Evolutionary conservation across 768 basidiomycete genomes (phyloP).

Genomic region (Grammothele lineata): DNA sequence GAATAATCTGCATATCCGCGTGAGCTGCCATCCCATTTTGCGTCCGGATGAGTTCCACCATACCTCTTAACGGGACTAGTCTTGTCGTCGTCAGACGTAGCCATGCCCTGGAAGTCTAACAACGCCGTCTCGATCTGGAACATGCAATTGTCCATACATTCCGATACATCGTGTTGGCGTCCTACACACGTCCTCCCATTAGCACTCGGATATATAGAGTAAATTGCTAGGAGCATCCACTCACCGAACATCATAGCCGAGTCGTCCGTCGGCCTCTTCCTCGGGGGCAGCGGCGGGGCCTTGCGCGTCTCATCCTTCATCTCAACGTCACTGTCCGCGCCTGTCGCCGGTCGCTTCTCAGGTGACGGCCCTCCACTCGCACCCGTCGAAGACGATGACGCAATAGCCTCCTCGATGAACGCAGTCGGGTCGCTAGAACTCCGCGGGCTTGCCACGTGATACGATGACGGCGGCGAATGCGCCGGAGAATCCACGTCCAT

Average conservation of each 20-base stretch:
- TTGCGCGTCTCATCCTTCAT: conserved; percentile 27
- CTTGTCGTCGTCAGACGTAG: conserved; percentile 47
- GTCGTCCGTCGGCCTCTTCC: conserved; percentile 53
- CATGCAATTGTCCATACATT: conserved; percentile 99
- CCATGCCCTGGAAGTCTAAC: conserved; percentile 62
- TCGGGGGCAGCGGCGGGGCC: conserved; percentile 52
- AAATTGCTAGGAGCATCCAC: conserved; percentile 24
- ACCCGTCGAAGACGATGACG: conserved; percentile 17
- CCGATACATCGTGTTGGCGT: conserved; percentile 95
- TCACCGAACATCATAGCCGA: conserved; percentile 90
- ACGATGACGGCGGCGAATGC: neutral
- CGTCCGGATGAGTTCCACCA: conserved; percentile 1
- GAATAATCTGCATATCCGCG: conserved; percentile 67
- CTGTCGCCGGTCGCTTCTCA: conserved; percentile 10
- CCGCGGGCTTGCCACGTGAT: conserved; percentile 31
- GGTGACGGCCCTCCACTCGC: too few relatives aligned
- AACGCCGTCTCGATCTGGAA: conserved; percentile 96
- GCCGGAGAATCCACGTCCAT: conserved; percentile 44
- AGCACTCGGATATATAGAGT: too few relatives aligned
- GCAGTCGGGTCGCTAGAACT: neutral
- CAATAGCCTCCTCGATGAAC: conserved; percentile 10
- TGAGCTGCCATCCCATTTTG: too few relatives aligned
- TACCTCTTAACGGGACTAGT: conserved; percentile 84
- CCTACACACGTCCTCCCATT: too few relatives aligned
- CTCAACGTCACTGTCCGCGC: conserved; percentile 24